These are phyloP conservation scores for Podochytrium sp. DNA, from an alignment of 192 early-diverging fungal species.

Conservation along the genomic window DNA sequence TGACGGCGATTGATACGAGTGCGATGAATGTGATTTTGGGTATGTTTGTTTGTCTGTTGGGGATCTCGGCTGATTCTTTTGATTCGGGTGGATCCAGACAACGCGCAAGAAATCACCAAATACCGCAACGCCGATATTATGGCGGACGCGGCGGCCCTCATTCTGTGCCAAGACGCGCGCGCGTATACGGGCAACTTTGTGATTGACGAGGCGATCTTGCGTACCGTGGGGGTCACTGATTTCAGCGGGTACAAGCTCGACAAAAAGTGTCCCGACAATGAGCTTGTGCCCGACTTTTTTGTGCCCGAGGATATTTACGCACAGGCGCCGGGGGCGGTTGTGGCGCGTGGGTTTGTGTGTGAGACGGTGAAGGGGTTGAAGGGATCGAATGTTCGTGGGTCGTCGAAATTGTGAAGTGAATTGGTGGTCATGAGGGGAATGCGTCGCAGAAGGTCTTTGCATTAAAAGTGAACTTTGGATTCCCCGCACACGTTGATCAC, in stretches of 20 bases:
- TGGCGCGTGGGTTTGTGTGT: slow-evolving; percentile 17
- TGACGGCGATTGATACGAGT: slow-evolving; percentile 75
- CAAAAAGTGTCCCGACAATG: slow-evolving; percentile 53
- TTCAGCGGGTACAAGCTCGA: slow-evolving; percentile 71
- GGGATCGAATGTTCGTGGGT: no score
- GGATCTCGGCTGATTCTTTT: neutral
- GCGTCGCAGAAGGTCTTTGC: no score
- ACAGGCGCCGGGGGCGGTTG: neutral
- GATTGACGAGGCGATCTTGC: slow-evolving; percentile 80
- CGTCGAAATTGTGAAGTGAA: no score
- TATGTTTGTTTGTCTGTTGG: neutral
- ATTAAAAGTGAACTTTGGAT: no score
- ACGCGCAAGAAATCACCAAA: slow-evolving; percentile 7
- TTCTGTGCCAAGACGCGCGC: slow-evolving; percentile 59
- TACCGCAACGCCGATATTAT: slow-evolving; percentile 63
- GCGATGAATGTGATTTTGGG: slow-evolving; percentile 60
- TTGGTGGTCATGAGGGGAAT: no score
- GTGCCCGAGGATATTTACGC: slow-evolving; percentile 39
- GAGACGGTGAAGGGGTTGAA: neutral
- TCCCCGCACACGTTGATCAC: no score
- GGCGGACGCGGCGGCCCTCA: slow-evolving; percentile 73
- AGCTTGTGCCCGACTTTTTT: slow-evolving; percentile 60
- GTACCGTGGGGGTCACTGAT: slow-evolving; percentile 70
- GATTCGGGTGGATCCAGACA: neutral
- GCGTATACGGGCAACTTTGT: slow-evolving; percentile 54